Base-by-base conservation (phyloP, 1,284 basidiomycete species). In the Cryptococcus floricola region DNA sequence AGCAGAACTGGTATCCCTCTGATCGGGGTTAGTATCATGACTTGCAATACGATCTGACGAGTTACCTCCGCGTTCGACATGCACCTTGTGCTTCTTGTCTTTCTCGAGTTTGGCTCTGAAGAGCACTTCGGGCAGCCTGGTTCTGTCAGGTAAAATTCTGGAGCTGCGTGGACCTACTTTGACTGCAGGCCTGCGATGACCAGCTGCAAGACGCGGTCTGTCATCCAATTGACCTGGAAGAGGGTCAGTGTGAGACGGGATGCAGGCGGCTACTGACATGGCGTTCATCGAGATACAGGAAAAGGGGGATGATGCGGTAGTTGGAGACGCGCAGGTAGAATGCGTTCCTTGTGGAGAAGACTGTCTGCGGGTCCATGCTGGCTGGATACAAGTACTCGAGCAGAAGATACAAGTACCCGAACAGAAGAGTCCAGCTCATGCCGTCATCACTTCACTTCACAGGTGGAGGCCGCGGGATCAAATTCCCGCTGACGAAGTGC, bases 1-100 rank as follows among this genome's bases (percentile, higher is more conserved):
- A 76, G 54, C 74, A 76, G 59, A 66, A 76, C 54, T 76, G 74
- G 54, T 70, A 76, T 1, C 65, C 64, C 53, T 72, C 73, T 75
- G 52, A 14, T n/a, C 1, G 37, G 56, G 28, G 53, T 28, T 16
- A 51, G 25, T 23, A 51, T 16, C 28, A 10, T 31, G 14, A 16
- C 23, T 42, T 23, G 10, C 12, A n/a, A n/a, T 14, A 39, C 23
- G 13, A 8, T 13, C 9, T 13, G 18, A 18, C 18, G 10, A 62
- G 71, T 51, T 47, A 72, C 72, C 73, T 28, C 74, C 74, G 6
- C 74, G 62, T 57, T 76, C 70, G 4, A 74, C 74, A 48, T 73
- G 64, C 1, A 74, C 73, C 38, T 69, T 69, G 57, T 76, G 72
- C 51, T 71, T 74, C 63, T 70, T 70, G 52, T 65, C 61, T n/a